These are phyloP conservation scores for Gardenia jasminoides DNA, from an alignment of 257 asterid species.

Conservation along the genomic window DNA sequence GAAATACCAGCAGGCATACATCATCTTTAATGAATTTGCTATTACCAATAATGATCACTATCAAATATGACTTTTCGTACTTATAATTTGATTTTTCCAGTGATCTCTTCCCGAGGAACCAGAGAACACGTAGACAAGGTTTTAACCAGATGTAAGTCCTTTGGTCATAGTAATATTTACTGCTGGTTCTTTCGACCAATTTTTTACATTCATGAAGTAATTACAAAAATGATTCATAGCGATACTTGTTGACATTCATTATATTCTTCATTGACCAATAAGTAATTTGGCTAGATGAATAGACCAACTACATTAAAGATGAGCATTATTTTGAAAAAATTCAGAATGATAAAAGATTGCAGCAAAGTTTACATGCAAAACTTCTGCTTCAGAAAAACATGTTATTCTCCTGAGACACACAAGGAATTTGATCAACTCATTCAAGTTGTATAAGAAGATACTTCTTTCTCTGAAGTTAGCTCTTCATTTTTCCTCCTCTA, in stretches of 20 bases:
- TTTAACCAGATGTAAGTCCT: slow-evolving; percentile 62
- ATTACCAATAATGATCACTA: background rate
- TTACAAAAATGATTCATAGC: background rate
- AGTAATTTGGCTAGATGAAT: background rate
- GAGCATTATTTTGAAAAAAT: background rate
- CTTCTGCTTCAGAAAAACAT: background rate
- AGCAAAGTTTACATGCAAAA: background rate
- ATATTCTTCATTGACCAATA: background rate
- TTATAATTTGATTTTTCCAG: slow-evolving; percentile 34
- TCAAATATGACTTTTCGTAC: slow-evolving; percentile 17
- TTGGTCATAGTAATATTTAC: background rate
- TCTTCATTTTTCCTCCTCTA: background rate
- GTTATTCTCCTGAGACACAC: background rate
- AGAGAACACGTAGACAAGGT: slow-evolving; percentile 44
- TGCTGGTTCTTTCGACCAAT: background rate
- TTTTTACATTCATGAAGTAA: background rate
- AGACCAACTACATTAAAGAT: too few relatives aligned
- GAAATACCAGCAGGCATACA: slow-evolving; percentile 19
- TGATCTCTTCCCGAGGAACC: slow-evolving; percentile 45
- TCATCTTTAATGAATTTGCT: background rate
- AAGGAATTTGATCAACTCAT: background rate
- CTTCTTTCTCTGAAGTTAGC: background rate
- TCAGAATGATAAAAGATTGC: background rate
- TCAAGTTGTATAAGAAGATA: background rate
- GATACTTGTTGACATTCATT: background rate